Evolutionary conservation across 2,329 filamentous ascomycete species (phyloP).

Genomic region (Penicillium italicum): DNA sequence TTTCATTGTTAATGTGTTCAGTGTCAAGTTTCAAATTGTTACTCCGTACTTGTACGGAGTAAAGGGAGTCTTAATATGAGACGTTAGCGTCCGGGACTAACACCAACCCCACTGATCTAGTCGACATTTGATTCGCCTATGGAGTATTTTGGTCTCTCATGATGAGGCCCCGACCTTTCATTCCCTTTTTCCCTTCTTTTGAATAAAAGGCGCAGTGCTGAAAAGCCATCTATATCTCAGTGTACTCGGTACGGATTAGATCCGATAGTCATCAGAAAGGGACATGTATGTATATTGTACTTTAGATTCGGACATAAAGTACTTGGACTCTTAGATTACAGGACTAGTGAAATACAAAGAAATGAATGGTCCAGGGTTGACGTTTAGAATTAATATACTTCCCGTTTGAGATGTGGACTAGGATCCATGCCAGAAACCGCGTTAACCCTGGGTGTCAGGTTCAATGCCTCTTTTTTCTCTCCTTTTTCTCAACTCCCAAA

Average conservation of each 20-base stretch:
- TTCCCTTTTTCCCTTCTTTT: not conserved
- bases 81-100: constrained; percentile 26
- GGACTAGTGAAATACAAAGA: not conserved
- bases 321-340: not conserved
- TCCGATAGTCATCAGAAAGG: not conserved
- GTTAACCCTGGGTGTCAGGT: not conserved
- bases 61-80: constrained; percentile 18
- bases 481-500: constrained; percentile 15
- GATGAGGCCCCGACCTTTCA: not conserved
- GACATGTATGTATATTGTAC: not conserved
- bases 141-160: not conserved
- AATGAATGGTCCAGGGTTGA: not conserved
- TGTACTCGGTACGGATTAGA: not conserved
- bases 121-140: constrained; percentile 13
- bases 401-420: constrained; percentile 2
- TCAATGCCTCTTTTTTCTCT: constrained; percentile 10
- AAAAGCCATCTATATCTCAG: not conserved
- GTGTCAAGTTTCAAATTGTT: constrained; percentile 7
- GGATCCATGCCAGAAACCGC: not conserved
- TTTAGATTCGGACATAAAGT: not conserved
- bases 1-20: not conserved
- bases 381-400: constrained; percentile 7
- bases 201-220: not conserved
- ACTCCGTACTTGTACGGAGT: too few relatives aligned
- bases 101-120: constrained; percentile 15